phyloP scores from a whole-genome alignment of 2,329 filamentous ascomycete genomes.

The Ceratocystis papillata region DNA sequence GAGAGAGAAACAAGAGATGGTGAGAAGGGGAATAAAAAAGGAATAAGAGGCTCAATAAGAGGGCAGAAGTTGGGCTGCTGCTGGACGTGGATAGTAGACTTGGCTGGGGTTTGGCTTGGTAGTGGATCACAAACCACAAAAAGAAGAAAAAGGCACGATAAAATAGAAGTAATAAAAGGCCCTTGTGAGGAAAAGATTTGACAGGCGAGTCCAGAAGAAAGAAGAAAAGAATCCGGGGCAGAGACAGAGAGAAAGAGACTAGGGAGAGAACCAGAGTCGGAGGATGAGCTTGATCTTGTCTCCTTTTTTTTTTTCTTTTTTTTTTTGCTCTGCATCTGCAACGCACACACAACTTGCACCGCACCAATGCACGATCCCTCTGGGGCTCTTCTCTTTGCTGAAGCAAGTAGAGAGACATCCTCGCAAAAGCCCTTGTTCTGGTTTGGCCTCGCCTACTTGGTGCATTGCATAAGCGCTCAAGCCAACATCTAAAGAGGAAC shows the following conservation, averaged over 20 bases:
- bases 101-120: background rate
- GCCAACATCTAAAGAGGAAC: background rate
- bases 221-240: slow-evolving; percentile 5
- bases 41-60: slow-evolving; percentile 2
- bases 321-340: background rate
- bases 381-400: slow-evolving; percentile 34
- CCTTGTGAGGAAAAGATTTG: background rate
- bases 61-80: slow-evolving; percentile 4
- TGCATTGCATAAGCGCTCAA: slow-evolving; percentile 12
- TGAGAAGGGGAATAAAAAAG: background rate
- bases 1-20: background rate
- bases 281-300: background rate
- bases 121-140: slow-evolving; percentile 1
- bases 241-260: background rate
- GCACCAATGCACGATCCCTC: slow-evolving; percentile 24
- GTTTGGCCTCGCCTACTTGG: slow-evolving; percentile 20
- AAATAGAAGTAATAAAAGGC: background rate
- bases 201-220: background rate
- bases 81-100: background rate
- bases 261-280: too few species aligned
- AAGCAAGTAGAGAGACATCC: too few species aligned
- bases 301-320: background rate
- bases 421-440: too few species aligned
- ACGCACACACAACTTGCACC: background rate
- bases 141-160: background rate